Evolutionary conservation across 2,329 filamentous ascomycete genomes (phyloP), one percentile per base, ranked within the genome.

Genomic region (Aspergillus glaucus): DNA sequence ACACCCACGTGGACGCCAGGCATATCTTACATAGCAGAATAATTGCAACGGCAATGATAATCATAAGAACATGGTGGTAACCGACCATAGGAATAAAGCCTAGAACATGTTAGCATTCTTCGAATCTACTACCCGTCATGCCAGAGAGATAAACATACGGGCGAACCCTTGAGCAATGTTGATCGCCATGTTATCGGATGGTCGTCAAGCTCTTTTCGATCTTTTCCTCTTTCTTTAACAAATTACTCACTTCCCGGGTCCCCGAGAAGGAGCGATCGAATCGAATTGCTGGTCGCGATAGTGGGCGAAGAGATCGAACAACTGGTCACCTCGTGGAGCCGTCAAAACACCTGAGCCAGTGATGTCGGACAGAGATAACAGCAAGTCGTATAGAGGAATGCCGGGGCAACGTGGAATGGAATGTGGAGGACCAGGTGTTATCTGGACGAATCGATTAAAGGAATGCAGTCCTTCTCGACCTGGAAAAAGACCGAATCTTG

Each of bases 1-100:
- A 45, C 10, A 30, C 9, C 43, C 12, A 4, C 51, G 12, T 19
- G 10, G 9, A 28, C 26, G 48, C 50, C 45, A 47, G 30, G 49
- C 24, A 41, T 19, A 40, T 79, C 89, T 75, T 77, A 95, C 91
- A 97, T 58, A 98, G 79, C 66, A 98, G 77, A 70, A 98, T 95
- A 64, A 98, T 95, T 42, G 91, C 82, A 50, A 96, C 76, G 48
- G 88, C 91, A 65, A 98, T 95, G 58, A 98, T 75, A 61, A 98
- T 89, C 93, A 98, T 98, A 69, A 98, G 81, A 57, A 97, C 86
- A 82, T 98, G 82, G 65, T 85, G 82, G 82, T 83, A 85, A 53
- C 81, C 81, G 56, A 85, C 72, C 66, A 81, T 76, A 51, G 80
- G 79, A 67, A 84, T 72, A 61, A 83, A 72, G 61, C 79, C 77